phyloP scores from a whole-genome alignment of 805 yeast genomes.

The Candida pseudoglaebosa region DNA sequence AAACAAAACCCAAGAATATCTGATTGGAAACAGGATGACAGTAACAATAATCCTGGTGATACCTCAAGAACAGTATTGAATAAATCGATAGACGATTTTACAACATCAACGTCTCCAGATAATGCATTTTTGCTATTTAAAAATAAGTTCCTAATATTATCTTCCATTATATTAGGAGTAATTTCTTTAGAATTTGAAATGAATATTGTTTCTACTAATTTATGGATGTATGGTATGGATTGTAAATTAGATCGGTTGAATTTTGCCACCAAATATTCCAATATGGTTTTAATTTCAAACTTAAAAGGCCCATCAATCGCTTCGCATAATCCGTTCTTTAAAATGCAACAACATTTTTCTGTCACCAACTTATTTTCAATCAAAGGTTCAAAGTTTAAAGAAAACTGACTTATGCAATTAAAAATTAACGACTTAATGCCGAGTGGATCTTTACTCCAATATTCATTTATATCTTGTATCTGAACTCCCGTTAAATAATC shows the following conservation, averaged over 20 bases:
- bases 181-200: conserved; percentile 27
- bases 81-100: conserved; percentile 49
- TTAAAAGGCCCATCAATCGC: conserved; percentile 63
- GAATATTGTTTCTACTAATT: conserved; percentile 43
- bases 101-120: conserved; percentile 54
- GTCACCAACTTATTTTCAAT: conserved; percentile 47
- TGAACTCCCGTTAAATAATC: conserved; percentile 35
- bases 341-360: conserved; percentile 60
- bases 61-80: conserved; percentile 47
- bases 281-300: conserved; percentile 37
- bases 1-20: conserved; percentile 28
- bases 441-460: conserved; percentile 50
- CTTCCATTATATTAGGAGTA: conserved; percentile 27
- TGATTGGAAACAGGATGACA: conserved; percentile 20
- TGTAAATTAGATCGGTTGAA: conserved; percentile 21
- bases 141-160: conserved; percentile 37
- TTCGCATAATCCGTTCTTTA: conserved; percentile 65
- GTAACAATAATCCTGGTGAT: conserved; percentile 46
- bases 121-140: conserved; percentile 30
- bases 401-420: conserved; percentile 37
- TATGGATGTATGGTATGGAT: conserved; percentile 42
- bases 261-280: conserved; percentile 37
- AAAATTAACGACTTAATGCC: conserved; percentile 41
- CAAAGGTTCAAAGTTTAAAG: conserved; percentile 35
- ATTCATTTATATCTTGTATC: conserved; percentile 22